Evolutionary conservation across 805 yeast species (phyloP).

Genomic region (Candida pseudofarinosa): DNA sequence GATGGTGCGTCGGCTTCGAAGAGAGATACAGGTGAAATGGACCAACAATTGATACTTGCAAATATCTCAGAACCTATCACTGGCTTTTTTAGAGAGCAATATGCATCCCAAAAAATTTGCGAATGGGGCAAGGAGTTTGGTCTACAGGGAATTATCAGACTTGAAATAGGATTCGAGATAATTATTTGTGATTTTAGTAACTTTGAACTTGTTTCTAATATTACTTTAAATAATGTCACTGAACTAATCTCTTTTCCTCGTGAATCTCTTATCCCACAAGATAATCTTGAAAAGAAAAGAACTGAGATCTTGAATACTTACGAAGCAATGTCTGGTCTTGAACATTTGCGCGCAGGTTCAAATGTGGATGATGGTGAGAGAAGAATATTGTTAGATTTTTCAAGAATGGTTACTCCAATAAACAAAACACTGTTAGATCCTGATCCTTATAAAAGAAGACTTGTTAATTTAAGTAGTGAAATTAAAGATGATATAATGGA

Average conservation of each 20-base stretch:
- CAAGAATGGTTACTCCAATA: slow-evolving; percentile 48
- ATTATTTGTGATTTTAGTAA: slow-evolving; percentile 55
- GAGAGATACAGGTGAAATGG: slow-evolving; percentile 56
- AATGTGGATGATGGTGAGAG: slow-evolving; percentile 46
- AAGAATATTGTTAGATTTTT: slow-evolving; percentile 48
- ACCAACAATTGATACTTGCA: slow-evolving; percentile 32
- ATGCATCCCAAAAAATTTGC: slow-evolving; percentile 49
- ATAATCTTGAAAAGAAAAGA: slow-evolving; percentile 10
- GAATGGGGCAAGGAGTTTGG: slow-evolving; percentile 52
- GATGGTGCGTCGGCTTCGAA: slow-evolving; percentile 74
- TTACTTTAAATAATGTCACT: slow-evolving; percentile 34
- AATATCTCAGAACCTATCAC: slow-evolving; percentile 15
- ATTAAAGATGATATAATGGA: slow-evolving; percentile 2
- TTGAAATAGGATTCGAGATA: slow-evolving; percentile 62
- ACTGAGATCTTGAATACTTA: slow-evolving; percentile 19
- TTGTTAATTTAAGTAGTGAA: slow-evolving; percentile 8
- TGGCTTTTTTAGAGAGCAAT: slow-evolving; percentile 32
- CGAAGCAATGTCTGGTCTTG: slow-evolving; percentile 36
- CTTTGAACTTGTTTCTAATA: slow-evolving; percentile 44
- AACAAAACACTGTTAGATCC: slow-evolving; percentile 47
- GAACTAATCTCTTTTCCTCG: slow-evolving; percentile 38
- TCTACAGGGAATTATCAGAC: slow-evolving; percentile 54
- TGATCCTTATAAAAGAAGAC: slow-evolving; percentile 41
- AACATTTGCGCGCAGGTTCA: slow-evolving; percentile 37
- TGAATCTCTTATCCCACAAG: neutral